These are phyloP conservation scores for Ceratopteris richardii DNA, from an alignment of 75 land plant genomes.

Conservation along the genomic window DNA sequence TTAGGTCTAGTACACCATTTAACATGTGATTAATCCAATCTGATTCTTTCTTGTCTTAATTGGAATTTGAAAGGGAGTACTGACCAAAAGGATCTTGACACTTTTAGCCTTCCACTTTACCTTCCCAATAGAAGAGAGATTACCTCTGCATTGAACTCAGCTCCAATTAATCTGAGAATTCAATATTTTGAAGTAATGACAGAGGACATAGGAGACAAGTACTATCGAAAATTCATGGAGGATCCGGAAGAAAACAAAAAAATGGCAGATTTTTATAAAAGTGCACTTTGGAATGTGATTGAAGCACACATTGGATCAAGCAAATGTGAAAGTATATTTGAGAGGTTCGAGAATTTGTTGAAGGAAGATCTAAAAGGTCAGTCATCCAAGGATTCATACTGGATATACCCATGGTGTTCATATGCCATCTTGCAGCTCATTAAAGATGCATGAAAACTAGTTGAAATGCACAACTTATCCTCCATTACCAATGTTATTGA, in stretches of 20 bases:
- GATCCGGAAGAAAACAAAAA: background rate
- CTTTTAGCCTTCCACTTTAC: conserved; percentile 2
- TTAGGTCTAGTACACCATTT: too few relatives aligned
- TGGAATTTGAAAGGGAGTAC: background rate
- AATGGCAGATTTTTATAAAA: background rate
- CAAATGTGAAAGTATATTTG: conserved; percentile 6
- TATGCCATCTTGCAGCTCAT: too few relatives aligned
- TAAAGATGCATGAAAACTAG: too few relatives aligned
- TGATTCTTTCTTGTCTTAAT: too few relatives aligned
- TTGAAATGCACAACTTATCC: too few relatives aligned
- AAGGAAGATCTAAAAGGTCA: background rate
- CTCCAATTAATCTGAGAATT: background rate
- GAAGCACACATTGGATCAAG: background rate
- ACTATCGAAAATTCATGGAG: background rate
- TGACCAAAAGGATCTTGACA: conserved; percentile 4
- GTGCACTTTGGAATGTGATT: conserved; percentile 6
- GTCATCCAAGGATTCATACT: background rate
- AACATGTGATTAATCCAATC: too few relatives aligned
- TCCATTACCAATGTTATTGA: too few relatives aligned
- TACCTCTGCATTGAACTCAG: background rate
- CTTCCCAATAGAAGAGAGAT: background rate
- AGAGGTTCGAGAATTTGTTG: background rate
- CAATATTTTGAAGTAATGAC: background rate
- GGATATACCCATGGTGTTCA: conserved; percentile 5
- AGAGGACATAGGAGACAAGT: conserved; percentile 2